Percentiles rank a stretch among this genome's conserved stretches.
These are phyloP conservation scores for Taphrina flavorubra DNA, from an alignment of 1,139 yeast genomes.

Conservation along the genomic window DNA sequence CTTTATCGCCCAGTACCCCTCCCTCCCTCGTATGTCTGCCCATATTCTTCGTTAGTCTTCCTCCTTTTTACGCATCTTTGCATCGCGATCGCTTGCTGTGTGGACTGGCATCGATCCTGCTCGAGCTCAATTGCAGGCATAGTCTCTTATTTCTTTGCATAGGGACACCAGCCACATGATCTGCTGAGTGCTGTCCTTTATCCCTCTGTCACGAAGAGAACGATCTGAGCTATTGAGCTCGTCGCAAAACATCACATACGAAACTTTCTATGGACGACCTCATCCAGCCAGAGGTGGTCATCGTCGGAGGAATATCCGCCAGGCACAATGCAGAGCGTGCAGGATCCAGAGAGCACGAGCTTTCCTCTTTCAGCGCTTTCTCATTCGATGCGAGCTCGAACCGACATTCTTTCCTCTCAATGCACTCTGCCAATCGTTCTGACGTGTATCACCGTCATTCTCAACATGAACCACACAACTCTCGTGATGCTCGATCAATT, in stretches of 20 bases:
- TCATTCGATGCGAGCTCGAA: constrained; percentile 2
- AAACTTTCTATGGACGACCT: not conserved
- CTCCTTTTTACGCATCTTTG: too few species aligned
- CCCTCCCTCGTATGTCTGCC: too few species aligned
- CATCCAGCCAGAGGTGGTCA: constrained; percentile 15
- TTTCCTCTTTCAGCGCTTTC: constrained; percentile 1
- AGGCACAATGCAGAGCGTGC: not conserved
- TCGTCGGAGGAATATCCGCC: constrained; percentile 8
- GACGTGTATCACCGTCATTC: not conserved
- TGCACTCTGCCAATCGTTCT: not conserved
- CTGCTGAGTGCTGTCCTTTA: not conserved
- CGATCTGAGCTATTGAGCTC: too few species aligned
- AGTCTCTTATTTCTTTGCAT: too few species aligned
- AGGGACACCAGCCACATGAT: constrained; percentile 2
- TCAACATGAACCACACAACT: not conserved
- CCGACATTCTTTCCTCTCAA: constrained; percentile 10
- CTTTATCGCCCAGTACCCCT: too few species aligned
- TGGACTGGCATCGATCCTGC: too few species aligned
- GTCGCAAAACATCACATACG: not conserved
- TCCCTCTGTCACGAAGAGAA: too few species aligned
- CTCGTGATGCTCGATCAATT: not conserved
- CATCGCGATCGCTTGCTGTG: too few species aligned
- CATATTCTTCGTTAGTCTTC: too few species aligned
- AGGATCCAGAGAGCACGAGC: not conserved
- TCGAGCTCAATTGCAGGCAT: too few species aligned